Base-by-base conservation (phyloP, 176 grass and related monocot genomes). In the Eleusine coracana region DNA sequence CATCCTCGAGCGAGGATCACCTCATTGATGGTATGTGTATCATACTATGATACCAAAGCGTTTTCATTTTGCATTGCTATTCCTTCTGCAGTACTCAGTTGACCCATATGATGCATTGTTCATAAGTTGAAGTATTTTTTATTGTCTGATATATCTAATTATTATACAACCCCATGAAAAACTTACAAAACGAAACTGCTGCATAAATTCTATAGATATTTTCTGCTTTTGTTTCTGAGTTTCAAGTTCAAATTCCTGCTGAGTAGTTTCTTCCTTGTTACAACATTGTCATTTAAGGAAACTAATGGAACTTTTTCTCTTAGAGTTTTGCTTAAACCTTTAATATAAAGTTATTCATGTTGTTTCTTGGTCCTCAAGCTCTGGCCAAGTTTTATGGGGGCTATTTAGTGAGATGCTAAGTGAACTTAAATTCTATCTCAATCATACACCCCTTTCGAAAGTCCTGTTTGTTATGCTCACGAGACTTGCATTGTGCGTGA, bases 1-100 rank as follows among this genome's bases (percentile, higher is more conserved):
- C 88, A 59, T 91, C 90, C 14, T 88, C 96, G 12, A 89, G 88
- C 71, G 92, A 89, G 67, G 96, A 98, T 83, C 88, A 93, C 36
- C 71, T 85, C 64, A 84, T 89, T 84, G 92, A 98, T 84, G 96
- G 96, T 95, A 83, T 82, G 77, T 85, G 60, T 46, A 54, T 56
- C 63, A 37, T 76, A 87, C 42, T 71, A 10, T 10, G 8, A 70
- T 61, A 40, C 42, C 41, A 50, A 75, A 50, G 4, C n/a, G 54
- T 64, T 78, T 71, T 77, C 34, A 78, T 61, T 78, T 87, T 23
- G 54, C 44, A 62, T 71, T 84, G 73, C 65, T 31, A 44, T 79
- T 49, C 18, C 7, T 68, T 29, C 21, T 34, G 10, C 49, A 15
- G 13, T 48, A 54, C 41, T 49, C 2, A 16, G 37, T 86, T 77